These are phyloP conservation scores for Papiliotrema fonsecae DNA, from an alignment of 1,284 basidiomycete species.

Conservation along the genomic window DNA sequence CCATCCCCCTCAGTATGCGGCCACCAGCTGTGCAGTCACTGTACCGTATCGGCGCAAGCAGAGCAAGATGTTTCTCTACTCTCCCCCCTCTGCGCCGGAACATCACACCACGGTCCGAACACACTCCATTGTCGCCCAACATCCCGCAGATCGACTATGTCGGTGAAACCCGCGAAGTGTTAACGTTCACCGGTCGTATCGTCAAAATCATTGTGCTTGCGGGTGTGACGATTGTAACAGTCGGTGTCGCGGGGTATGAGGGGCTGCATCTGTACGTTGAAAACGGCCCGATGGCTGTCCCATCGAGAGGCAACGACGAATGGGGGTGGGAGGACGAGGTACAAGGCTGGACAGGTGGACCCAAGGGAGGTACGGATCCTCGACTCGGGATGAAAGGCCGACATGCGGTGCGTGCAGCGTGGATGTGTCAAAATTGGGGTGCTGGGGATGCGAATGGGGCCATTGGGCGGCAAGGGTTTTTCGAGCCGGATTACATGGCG, in stretches of 20 bases:
- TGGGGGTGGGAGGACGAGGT: conserved; percentile 72
- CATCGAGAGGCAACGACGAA: conserved; percentile 18
- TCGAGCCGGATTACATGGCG: conserved; percentile 19
- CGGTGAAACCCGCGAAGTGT: neutral
- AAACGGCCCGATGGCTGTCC: neutral
- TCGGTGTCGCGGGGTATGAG: neutral
- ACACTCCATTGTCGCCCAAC: neutral
- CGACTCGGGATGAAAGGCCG: conserved; percentile 62
- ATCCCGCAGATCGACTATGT: neutral
- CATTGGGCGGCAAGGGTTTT: conserved; percentile 10
- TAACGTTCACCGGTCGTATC: neutral
- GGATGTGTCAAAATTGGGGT: conserved; percentile 71
- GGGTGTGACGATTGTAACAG: neutral
- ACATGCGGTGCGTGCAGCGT: conserved; percentile 66
- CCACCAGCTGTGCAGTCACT: too few species aligned
- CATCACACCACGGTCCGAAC: too few species aligned
- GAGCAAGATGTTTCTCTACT: too few species aligned
- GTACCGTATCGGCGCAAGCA: too few species aligned
- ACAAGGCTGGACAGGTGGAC: conserved; percentile 68
- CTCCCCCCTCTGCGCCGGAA: too few species aligned
- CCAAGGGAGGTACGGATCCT: conserved; percentile 66
- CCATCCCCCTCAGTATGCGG: too few species aligned
- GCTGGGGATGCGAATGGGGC: conserved; percentile 46
- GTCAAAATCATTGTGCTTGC: neutral
- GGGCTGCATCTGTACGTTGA: conserved; percentile 5